Percentiles rank a stretch among this genome's conserved stretches.
Evolutionary conservation across 2,329 filamentous ascomycete genomes (phyloP).

Genomic region (Thelonectria blattea): DNA sequence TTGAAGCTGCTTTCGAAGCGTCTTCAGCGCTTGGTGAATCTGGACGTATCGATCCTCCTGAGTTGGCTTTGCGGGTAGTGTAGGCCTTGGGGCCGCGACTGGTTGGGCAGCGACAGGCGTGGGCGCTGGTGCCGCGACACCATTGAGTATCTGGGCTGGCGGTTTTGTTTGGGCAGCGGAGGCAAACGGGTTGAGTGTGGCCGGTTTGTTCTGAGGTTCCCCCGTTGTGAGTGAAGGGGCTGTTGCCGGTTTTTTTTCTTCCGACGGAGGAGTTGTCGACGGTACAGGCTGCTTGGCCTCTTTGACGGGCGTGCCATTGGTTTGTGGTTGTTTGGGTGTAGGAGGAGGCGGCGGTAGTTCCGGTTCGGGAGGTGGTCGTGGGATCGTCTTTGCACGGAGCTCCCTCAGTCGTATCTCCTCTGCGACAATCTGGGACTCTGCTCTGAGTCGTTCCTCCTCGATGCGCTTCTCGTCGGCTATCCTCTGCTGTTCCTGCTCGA

Average conservation of each 20-base stretch:
- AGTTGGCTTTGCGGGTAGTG: slow-evolving; percentile 20
- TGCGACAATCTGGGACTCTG: slow-evolving; percentile 52
- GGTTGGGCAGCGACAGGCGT: not conserved
- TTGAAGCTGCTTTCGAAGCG: slow-evolving; percentile 67
- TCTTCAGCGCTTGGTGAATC: slow-evolving; percentile 74
- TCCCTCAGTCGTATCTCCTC: slow-evolving; percentile 57
- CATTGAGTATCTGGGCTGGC: slow-evolving; percentile 29
- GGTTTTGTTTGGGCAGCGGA: slow-evolving; percentile 22
- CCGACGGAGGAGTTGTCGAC: slow-evolving; percentile 29
- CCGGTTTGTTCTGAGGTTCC: slow-evolving; percentile 33
- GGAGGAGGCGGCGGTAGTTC: slow-evolving; percentile 35
- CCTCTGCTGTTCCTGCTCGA: slow-evolving; percentile 51
- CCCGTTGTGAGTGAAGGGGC: slow-evolving; percentile 20
- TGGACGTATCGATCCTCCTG: slow-evolving; percentile 53
- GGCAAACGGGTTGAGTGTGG: slow-evolving; percentile 30
- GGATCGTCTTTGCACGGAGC: slow-evolving; percentile 53
- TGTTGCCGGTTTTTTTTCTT: slow-evolving; percentile 27
- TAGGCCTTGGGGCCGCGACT: not conserved
- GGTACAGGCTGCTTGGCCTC: slow-evolving; percentile 30
- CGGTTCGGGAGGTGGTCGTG: slow-evolving; percentile 49
- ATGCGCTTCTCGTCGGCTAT: slow-evolving; percentile 53
- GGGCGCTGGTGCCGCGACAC: not conserved
- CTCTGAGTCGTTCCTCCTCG: slow-evolving; percentile 53
- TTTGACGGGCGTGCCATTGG: slow-evolving; percentile 32
- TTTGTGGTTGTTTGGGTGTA: slow-evolving; percentile 27